Percentiles rank a stretch among this genome's conserved stretches.
phyloP scores from a whole-genome alignment of 208 protist species.

The Entamoeba nuttalli region DNA sequence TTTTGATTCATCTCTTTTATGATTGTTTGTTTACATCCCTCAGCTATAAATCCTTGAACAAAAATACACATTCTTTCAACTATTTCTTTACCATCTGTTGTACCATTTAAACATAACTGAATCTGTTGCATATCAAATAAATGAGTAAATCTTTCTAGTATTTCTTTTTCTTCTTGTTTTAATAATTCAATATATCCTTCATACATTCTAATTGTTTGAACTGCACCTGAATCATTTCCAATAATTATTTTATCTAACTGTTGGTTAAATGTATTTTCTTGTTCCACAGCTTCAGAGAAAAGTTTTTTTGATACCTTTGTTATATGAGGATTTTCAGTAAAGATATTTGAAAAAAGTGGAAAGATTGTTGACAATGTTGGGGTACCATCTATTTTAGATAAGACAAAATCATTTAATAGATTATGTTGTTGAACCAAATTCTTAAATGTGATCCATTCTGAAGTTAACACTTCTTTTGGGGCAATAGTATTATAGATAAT shows the following conservation, averaged over 20 bases:
- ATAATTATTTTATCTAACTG: not conserved
- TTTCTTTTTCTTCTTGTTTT: not conserved
- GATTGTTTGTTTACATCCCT: not conserved
- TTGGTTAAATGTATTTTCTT: not conserved
- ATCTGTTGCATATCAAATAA: not conserved
- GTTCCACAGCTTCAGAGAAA: not conserved
- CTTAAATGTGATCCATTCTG: not conserved
- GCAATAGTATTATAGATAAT: not conserved
- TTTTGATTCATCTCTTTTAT: not conserved
- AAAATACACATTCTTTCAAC: not conserved
- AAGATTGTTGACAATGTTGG: not conserved
- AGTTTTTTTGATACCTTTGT: not conserved
- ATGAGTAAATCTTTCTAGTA: not conserved
- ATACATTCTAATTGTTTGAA: not conserved
- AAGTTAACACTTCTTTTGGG: not conserved
- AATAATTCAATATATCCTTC: not conserved
- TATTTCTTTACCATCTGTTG: not conserved
- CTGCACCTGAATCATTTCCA: not conserved
- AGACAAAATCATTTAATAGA: not conserved
- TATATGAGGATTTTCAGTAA: not conserved
- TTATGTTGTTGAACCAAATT: not conserved
- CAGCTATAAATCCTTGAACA: not conserved
- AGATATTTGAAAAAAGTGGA: not conserved
- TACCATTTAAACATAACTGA: not conserved
- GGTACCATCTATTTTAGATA: not conserved